Conservation (phyloP, 805 yeast genomes). For the Ogataea angusta region DNA sequence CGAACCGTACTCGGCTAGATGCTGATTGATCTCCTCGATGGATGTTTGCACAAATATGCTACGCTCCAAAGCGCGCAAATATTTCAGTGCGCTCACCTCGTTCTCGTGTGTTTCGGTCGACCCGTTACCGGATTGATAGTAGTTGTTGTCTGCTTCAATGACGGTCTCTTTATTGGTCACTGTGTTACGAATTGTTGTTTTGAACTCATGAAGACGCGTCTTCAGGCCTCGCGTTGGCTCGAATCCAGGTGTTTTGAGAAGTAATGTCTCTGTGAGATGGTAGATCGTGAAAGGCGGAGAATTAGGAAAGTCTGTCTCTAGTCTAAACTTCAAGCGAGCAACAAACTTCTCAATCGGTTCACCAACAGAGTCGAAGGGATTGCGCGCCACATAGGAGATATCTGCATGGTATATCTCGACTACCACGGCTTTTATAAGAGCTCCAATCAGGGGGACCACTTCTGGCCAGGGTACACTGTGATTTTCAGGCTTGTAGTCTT, state of each 20-base stretch:
- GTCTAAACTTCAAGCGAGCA: slow-evolving; percentile 9
- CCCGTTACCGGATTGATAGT: slow-evolving; percentile 9
- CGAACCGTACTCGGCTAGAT: slow-evolving; percentile 19
- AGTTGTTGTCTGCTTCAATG: slow-evolving; percentile 15
- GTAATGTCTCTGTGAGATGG: slow-evolving; percentile 18
- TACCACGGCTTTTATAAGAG: slow-evolving; percentile 12
- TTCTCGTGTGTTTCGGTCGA: neutral
- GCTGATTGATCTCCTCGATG: slow-evolving; percentile 18
- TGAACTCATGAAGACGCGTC: slow-evolving; percentile 7
- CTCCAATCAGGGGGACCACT: slow-evolving; percentile 11
- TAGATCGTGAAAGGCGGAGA: slow-evolving; percentile 33
- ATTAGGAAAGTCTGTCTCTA: slow-evolving; percentile 14
- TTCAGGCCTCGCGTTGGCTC: slow-evolving; percentile 1
- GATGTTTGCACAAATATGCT: slow-evolving; percentile 25
- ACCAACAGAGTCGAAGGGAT: slow-evolving; percentile 11
- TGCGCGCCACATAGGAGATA: slow-evolving; percentile 9
- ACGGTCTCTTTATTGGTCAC: slow-evolving; percentile 17
- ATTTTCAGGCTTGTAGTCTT: slow-evolving; percentile 16
- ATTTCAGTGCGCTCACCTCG: slow-evolving; percentile 25
- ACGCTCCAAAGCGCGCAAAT: slow-evolving; percentile 24
- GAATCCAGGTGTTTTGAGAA: slow-evolving; percentile 16
- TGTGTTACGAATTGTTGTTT: slow-evolving; percentile 16
- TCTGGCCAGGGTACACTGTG: slow-evolving; percentile 18
- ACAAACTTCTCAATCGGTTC: slow-evolving; percentile 18
- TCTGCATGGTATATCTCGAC: slow-evolving; percentile 18